phyloP scores from a whole-genome alignment of 1,284 basidiomycete species.

The Rhodotorula sp. region DNA sequence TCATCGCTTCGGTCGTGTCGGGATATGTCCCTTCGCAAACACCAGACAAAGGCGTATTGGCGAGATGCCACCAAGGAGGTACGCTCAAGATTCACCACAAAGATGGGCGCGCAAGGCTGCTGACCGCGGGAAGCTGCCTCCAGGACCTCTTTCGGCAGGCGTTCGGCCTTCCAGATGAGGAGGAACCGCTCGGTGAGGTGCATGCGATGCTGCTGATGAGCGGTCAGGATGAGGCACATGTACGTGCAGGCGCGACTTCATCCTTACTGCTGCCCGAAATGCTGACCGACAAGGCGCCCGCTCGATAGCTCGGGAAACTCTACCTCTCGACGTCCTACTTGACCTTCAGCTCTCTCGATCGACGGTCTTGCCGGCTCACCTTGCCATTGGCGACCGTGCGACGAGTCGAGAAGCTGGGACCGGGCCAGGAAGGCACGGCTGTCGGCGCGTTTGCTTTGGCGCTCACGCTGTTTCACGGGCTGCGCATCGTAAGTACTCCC shows the following conservation, averaged over 20 bases:
- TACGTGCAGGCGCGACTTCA: slow-evolving; percentile 53
- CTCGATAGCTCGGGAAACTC: slow-evolving; percentile 76
- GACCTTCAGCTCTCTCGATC: slow-evolving; percentile 85
- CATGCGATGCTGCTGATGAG: slow-evolving; percentile 82
- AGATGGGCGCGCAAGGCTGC: no score
- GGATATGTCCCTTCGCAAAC: slow-evolving; percentile 3
- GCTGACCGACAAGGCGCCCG: neutral
- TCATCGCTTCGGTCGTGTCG: neutral
- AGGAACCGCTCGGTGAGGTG: slow-evolving; percentile 59
- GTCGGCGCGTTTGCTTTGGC: slow-evolving; percentile 94
- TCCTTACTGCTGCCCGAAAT: neutral
- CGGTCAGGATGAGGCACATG: slow-evolving; percentile 86
- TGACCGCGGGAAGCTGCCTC: no score
- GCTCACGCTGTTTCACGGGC: slow-evolving; percentile 64
- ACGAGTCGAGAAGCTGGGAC: slow-evolving; percentile 73
- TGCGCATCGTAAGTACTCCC: slow-evolving; percentile 24
- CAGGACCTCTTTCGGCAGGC: slow-evolving; percentile 41
- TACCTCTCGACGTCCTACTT: slow-evolving; percentile 87
- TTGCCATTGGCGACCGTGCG: slow-evolving; percentile 90
- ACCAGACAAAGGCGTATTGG: slow-evolving; percentile 5
- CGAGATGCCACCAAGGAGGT: slow-evolving; percentile 7
- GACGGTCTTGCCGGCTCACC: slow-evolving; percentile 86
- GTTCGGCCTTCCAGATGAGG: slow-evolving; percentile 43
- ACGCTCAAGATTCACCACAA: neutral
- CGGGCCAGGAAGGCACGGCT: slow-evolving; percentile 48